Conservation (phyloP, 331 rosid species). For the Pyrus hybrid region DNA sequence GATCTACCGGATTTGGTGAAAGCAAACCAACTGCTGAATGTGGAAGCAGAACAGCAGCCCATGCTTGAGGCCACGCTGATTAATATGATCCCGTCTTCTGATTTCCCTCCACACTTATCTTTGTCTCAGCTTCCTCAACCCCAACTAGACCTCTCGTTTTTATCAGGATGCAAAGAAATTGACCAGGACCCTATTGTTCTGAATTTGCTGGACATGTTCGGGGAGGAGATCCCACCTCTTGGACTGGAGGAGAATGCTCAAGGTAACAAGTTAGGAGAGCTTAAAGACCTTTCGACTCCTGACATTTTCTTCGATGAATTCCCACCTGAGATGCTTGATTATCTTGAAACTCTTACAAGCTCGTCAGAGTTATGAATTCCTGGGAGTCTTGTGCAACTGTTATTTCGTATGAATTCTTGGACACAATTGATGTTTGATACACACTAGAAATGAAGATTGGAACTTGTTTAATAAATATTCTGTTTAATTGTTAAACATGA, state of each 20-base stretch:
- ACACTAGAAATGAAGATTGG: not conserved
- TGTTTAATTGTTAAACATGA: not conserved
- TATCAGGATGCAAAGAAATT: conserved; percentile 22
- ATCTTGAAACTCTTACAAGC: conserved; percentile 32
- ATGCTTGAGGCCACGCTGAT: conserved; percentile 17
- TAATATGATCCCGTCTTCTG: conserved; percentile 20
- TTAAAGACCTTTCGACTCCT: conserved; percentile 8
- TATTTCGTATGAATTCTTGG: not conserved
- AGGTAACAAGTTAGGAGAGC: not conserved
- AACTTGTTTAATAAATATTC: not conserved
- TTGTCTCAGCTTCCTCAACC: conserved; percentile 25
- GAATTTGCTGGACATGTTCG: conserved; percentile 15
- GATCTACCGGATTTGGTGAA: conserved; percentile 31
- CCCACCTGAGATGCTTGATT: conserved; percentile 42
- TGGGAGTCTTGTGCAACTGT: not conserved
- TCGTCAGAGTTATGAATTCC: conserved; percentile 7
- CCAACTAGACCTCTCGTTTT: conserved; percentile 20
- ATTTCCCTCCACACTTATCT: conserved; percentile 22
- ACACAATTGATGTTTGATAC: not conserved
- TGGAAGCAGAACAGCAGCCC: conserved; percentile 2
- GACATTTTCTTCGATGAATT: conserved; percentile 36
- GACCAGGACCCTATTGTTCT: conserved; percentile 13
- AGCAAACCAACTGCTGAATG: conserved; percentile 15
- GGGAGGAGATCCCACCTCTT: conserved; percentile 13
- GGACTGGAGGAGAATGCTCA: conserved; percentile 13